Evolutionary conservation across 371 early-diverging fungal genomes (phyloP).

Genomic region (Circinella umbellata): DNA sequence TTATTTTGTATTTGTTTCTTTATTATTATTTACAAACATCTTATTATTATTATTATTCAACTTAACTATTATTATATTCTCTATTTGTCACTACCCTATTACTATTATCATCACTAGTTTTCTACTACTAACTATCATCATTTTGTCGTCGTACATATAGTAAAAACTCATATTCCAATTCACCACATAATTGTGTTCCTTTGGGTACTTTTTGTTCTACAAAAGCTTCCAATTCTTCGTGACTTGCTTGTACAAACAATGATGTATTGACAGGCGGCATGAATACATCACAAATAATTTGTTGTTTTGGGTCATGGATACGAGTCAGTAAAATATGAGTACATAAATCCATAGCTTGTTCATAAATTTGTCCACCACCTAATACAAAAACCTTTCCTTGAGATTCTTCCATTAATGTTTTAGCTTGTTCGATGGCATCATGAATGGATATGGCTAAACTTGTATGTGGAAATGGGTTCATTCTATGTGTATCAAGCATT

Average conservation of each 20-base stretch:
- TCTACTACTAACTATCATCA: background rate
- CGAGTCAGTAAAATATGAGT: constrained; percentile 64
- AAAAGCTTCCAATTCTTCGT: constrained; percentile 46
- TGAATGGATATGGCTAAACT: constrained; percentile 54
- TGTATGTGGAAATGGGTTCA: constrained; percentile 24
- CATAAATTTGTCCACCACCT: constrained; percentile 73
- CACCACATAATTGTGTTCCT: constrained; percentile 48
- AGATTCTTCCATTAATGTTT: constrained; percentile 15
- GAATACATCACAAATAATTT: constrained; percentile 65
- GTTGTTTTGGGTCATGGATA: constrained; percentile 45
- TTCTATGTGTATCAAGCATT: background rate
- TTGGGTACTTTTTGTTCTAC: constrained; percentile 43
- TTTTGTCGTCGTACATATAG: constrained; percentile 35
- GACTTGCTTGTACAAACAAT: constrained; percentile 29
- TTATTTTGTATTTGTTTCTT: too few species aligned
- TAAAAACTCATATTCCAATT: constrained; percentile 52
- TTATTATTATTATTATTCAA: too few species aligned
- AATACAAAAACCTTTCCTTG: constrained; percentile 57
- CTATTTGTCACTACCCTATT: too few species aligned
- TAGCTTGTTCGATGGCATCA: constrained; percentile 47
- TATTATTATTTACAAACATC: too few species aligned
- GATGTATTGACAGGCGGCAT: constrained; percentile 59
- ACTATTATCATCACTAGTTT: background rate
- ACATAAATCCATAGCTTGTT: constrained; percentile 59
- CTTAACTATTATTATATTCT: constrained; percentile 6